Evolutionary conservation across 176 grass and related monocot species (phyloP), one percentile per base, ranked within the genome.

Genomic region (Melocanna baccifera): DNA sequence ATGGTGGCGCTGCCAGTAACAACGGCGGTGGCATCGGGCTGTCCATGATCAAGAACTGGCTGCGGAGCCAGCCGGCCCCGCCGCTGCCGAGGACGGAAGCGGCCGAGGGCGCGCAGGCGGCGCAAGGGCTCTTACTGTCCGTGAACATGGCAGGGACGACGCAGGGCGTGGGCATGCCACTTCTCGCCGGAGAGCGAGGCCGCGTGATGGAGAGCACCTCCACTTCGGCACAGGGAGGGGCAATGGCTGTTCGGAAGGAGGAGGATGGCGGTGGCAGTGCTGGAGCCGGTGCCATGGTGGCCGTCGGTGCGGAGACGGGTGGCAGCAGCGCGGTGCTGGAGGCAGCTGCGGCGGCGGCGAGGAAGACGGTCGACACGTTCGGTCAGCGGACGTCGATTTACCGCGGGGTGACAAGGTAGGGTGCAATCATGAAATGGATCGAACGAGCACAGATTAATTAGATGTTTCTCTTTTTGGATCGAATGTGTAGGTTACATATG

Each of bases 381-480:
- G 96, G 96, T 39, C 96, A 99, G 65, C 89, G 96, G 22, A 99
- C 96, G 9, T 99, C 96, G 45, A 99, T 99, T 51, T 99, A 99
- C 83, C 93, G 93, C 0, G 96, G 96, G 1, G 96, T 99, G 19
- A 99, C 96, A 14, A 96, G 93, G 96, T 97, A 61, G 56, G 57
- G 19, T 28, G 41, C 73, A 40, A 42, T 7, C 32, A 69, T 71
- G 7, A 71, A 71, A 48, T 64, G 42, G 25, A 48, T 71, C 3
- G 23, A 64, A 16, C 5, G 3, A 64, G 42, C 14, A 25, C 40
- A 79, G 13, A 34, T 7, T n/a, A 11, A 30, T 64, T 65, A 77
- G 65, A 37, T 62, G n/a, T 20, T 40, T 25, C 5, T 22, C 20
- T 32, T 58, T 64, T 29, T 16, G 13, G 45, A 82, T 82, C 52